Conservation (phyloP, 1,284 basidiomycete species). For the Gastroboletus turbinatus region DNA sequence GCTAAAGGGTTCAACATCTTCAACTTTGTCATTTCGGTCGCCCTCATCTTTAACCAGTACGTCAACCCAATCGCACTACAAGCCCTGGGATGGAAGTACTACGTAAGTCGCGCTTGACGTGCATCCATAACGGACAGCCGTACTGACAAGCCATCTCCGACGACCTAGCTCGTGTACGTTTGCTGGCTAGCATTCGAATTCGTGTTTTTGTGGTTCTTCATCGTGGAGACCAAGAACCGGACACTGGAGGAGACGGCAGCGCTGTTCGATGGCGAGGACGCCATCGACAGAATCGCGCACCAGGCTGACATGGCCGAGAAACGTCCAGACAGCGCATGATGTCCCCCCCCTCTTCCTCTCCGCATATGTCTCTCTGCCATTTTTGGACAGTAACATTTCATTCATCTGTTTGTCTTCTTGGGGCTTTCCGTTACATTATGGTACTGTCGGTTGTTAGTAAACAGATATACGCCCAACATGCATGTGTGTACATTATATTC, state of each 20-base stretch:
- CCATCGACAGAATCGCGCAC: slow-evolving; percentile 41
- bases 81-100: slow-evolving; percentile 64
- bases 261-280: slow-evolving; percentile 68
- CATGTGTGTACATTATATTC: not conserved
- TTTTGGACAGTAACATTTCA: not conserved
- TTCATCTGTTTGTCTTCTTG: not conserved
- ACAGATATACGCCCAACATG: not conserved
- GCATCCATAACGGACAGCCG: not conserved
- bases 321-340: slow-evolving; percentile 15
- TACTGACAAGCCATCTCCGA: not conserved
- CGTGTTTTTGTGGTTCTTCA: slow-evolving; percentile 61
- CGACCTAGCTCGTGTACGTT: slow-evolving; percentile 58
- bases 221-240: slow-evolving; percentile 71
- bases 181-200: slow-evolving; percentile 65
- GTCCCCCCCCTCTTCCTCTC: not conserved
- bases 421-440: not conserved
- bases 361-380: not conserved
- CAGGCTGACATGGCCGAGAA: slow-evolving; percentile 35
- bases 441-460: not conserved
- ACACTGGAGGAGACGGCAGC: slow-evolving; percentile 75
- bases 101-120: slow-evolving; percentile 36
- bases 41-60: slow-evolving; percentile 80
- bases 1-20: slow-evolving; percentile 79
- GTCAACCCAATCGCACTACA: slow-evolving; percentile 73
- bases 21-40: slow-evolving; percentile 62